Conservation (phyloP, 2,329 filamentous ascomycete species). For the Fusarium sp. region DNA sequence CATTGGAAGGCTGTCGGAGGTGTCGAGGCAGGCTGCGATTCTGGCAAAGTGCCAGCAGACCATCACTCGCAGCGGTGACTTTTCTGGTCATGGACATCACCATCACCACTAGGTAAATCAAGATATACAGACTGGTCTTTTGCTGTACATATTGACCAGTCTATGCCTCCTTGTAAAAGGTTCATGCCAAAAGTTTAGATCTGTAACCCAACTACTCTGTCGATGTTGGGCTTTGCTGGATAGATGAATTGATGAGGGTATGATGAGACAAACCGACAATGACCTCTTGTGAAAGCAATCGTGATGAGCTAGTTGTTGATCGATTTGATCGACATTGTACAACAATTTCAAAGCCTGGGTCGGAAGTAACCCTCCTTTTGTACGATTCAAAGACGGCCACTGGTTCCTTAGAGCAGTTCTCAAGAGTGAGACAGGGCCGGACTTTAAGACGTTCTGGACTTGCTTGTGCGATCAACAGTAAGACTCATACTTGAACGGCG, state of each 20-base stretch:
- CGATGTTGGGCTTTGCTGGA: neutral
- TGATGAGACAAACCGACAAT: neutral
- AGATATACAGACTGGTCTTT: neutral
- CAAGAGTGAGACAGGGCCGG: slow-evolving; percentile 21
- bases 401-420: slow-evolving; percentile 2
- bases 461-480: slow-evolving; percentile 8
- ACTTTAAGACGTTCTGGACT: slow-evolving; percentile 2
- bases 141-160: slow-evolving; percentile 24
- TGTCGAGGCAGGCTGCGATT: slow-evolving; percentile 82
- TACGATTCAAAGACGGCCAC: slow-evolving; percentile 1
- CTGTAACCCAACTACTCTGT: neutral
- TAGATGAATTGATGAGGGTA: slow-evolving; percentile 17
- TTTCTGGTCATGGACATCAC: slow-evolving; percentile 24
- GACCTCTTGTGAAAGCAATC: slow-evolving; percentile 2
- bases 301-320: slow-evolving; percentile 2
- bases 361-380: slow-evolving; percentile 11
- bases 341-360: slow-evolving; percentile 2
- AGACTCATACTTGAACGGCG: neutral
- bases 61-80: slow-evolving; percentile 48
- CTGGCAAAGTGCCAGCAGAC: slow-evolving; percentile 77
- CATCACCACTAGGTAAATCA: slow-evolving; percentile 20
- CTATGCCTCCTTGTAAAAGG: neutral
- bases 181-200: neutral
- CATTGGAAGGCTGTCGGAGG: slow-evolving; percentile 78
- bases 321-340: neutral